These are phyloP conservation scores for Symbiodinium pilosum DNA, from an alignment of 73 alveolate species.

Conservation along the genomic window DNA sequence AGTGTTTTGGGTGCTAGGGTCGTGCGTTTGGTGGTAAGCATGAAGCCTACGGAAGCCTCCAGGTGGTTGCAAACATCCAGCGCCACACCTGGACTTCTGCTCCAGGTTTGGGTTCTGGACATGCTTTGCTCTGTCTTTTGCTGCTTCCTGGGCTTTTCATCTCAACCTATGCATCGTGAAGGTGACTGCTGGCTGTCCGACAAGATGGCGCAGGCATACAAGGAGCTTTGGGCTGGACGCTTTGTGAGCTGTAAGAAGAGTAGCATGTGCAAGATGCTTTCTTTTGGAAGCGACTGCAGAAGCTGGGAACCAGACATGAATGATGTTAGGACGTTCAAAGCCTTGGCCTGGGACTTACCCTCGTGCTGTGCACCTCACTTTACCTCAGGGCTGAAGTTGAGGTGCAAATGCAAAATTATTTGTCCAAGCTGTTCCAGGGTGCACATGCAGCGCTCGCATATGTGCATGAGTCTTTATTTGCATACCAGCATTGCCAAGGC, in stretches of 20 bases:
- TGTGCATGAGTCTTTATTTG: too few species aligned
- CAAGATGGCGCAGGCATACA: constrained; percentile 59
- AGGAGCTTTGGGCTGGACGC: background rate
- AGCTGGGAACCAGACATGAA: background rate
- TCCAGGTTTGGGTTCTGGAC: too few species aligned
- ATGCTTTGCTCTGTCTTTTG: background rate
- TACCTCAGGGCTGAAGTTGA: too few species aligned
- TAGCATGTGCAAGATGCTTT: background rate
- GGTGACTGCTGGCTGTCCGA: constrained; percentile 86
- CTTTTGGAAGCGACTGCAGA: too few species aligned
- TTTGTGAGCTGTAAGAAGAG: background rate
- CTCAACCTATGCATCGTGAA: too few species aligned
- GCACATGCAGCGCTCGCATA: too few species aligned
- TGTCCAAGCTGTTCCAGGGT: too few species aligned
- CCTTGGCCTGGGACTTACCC: background rate
- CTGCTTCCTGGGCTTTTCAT: background rate
- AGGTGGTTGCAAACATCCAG: constrained; percentile 68
- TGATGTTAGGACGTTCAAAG: background rate
- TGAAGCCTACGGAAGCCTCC: background rate
- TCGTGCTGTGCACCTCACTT: too few species aligned
- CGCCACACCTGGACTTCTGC: constrained; percentile 72
- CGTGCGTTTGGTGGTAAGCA: too few species aligned
- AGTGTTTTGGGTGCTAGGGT: too few species aligned
- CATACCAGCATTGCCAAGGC: constrained; percentile 14
- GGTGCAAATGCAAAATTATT: too few species aligned